Percentiles rank a stretch among this genome's conserved stretches.
Evolutionary conservation across 345 rosid genomes (phyloP).

Genomic region (Salix exigua): DNA sequence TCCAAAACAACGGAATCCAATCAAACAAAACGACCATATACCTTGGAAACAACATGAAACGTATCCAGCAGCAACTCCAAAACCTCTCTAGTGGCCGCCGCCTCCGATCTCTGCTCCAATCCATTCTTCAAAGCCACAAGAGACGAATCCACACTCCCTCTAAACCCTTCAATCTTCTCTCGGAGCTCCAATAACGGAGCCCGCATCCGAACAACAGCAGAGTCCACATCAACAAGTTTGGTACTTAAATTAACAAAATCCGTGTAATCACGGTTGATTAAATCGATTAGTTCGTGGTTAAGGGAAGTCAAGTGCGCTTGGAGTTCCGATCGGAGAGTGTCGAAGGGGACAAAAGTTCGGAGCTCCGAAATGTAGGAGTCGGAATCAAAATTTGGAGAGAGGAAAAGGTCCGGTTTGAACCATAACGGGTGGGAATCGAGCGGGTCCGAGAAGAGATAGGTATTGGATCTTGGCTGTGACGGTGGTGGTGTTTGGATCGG

Average conservation of each 20-base stretch:
- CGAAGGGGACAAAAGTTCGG: slow-evolving; percentile 92
- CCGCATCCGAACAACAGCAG: slow-evolving; percentile 93
- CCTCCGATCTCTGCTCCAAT: slow-evolving; percentile 89
- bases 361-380: slow-evolving; percentile 92
- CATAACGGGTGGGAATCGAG: slow-evolving; percentile 83
- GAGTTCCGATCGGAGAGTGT: slow-evolving; percentile 92
- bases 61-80: slow-evolving; percentile 83
- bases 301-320: slow-evolving; percentile 79
- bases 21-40: slow-evolving; percentile 13
- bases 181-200: slow-evolving; percentile 86
- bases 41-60: slow-evolving; percentile 96
- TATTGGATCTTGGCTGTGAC: slow-evolving; percentile 70
- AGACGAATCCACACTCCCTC: slow-evolving; percentile 63
- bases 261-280: slow-evolving; percentile 95
- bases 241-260: slow-evolving; percentile 94
- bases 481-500: slow-evolving; percentile 34
- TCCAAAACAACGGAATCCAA: background rate
- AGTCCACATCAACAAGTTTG: slow-evolving; percentile 90
- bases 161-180: slow-evolving; percentile 79
- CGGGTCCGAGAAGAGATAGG: slow-evolving; percentile 87
- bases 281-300: slow-evolving; percentile 89
- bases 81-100: slow-evolving; percentile 81
- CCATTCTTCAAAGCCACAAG: slow-evolving; percentile 71
- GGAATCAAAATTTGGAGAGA: slow-evolving; percentile 72
- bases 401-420: slow-evolving; percentile 89